phyloP scores from a whole-genome alignment of 495 filamentous ascomycete genomes.

The Hyaloscypha bicolor region DNA sequence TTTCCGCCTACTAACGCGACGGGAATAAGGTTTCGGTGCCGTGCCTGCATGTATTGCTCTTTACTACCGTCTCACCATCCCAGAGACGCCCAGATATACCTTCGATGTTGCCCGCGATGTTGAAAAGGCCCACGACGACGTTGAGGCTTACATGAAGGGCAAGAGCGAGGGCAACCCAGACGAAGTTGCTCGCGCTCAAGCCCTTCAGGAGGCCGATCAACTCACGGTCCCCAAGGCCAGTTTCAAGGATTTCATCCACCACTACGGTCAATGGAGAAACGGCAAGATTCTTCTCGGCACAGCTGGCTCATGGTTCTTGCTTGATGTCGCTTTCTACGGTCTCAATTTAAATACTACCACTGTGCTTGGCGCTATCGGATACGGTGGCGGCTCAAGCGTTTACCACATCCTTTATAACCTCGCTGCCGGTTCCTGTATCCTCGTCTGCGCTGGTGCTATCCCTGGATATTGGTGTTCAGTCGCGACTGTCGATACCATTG shows the following conservation, averaged over 20 bases:
- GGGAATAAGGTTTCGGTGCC: constrained; percentile 64
- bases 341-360: constrained; percentile 65
- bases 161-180: constrained; percentile 61
- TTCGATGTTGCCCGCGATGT: constrained; percentile 63
- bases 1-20: constrained; percentile 68
- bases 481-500: constrained; percentile 65
- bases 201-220: constrained; percentile 33
- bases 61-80: constrained; percentile 83
- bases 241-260: constrained; percentile 62
- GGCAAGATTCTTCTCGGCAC: constrained; percentile 73
- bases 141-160: constrained; percentile 63
- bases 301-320: constrained; percentile 77
- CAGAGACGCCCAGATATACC: constrained; percentile 74
- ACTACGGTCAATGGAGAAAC: constrained; percentile 69
- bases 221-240: constrained; percentile 64
- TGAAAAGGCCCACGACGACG: constrained; percentile 64
- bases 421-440: constrained; percentile 72
- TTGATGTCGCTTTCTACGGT: constrained; percentile 50
- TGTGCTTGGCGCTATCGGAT: constrained; percentile 69
- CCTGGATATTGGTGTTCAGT: constrained; percentile 80
- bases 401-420: constrained; percentile 70
- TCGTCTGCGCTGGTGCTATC: constrained; percentile 73
- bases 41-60: constrained; percentile 76
- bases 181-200: constrained; percentile 54
- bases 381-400: constrained; percentile 53